Evolutionary conservation across 2,329 filamentous ascomycete species (phyloP).

Genomic region (Colletotrichum ledebouriae): DNA sequence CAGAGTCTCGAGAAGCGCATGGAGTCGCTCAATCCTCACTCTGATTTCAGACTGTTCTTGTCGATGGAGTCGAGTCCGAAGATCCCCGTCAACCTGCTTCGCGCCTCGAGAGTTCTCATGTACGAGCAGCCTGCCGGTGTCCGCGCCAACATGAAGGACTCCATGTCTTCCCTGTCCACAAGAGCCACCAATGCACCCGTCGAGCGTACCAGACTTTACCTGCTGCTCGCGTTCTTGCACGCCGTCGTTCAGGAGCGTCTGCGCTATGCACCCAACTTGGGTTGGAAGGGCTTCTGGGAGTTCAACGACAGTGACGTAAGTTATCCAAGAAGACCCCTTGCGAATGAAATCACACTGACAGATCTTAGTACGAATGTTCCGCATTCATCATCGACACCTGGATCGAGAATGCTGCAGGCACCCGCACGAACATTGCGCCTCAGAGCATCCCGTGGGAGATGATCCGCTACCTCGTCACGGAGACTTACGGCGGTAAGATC

Average conservation of each 20-base stretch:
- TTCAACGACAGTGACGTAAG: conserved; percentile 99
- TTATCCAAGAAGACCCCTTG: conserved; percentile 46
- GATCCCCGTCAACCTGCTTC: conserved; percentile 95
- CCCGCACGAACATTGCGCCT: conserved; percentile 92
- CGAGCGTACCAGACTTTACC: conserved; percentile 89
- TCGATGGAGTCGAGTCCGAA: conserved; percentile 98
- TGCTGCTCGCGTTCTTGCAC: conserved; percentile 93
- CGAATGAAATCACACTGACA: conserved; percentile 29
- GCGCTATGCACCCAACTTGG: conserved; percentile 91
- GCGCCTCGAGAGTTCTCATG: conserved; percentile 94
- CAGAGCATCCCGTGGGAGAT: conserved; percentile 97
- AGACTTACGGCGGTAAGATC: conserved; percentile 98
- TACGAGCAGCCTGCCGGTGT: conserved; percentile 98
- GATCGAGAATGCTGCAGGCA: conserved; percentile 86
- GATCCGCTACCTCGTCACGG: conserved; percentile 88
- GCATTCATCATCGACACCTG: conserved; percentile 96
- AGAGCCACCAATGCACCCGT: conserved; percentile 86
- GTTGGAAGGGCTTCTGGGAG: conserved; percentile 99
- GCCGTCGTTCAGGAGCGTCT: conserved; percentile 95
- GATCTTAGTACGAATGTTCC: conserved; percentile 88
- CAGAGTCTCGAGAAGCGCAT: conserved; percentile 98
- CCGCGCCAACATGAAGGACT: conserved; percentile 98
- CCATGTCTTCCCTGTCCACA: conserved; percentile 83
- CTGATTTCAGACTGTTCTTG: conserved; percentile 93
- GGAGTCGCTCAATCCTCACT: conserved; percentile 93